These are phyloP conservation scores for Ophiobolus disseminans DNA, from an alignment of 2,329 filamentous ascomycete species.

Conservation along the genomic window DNA sequence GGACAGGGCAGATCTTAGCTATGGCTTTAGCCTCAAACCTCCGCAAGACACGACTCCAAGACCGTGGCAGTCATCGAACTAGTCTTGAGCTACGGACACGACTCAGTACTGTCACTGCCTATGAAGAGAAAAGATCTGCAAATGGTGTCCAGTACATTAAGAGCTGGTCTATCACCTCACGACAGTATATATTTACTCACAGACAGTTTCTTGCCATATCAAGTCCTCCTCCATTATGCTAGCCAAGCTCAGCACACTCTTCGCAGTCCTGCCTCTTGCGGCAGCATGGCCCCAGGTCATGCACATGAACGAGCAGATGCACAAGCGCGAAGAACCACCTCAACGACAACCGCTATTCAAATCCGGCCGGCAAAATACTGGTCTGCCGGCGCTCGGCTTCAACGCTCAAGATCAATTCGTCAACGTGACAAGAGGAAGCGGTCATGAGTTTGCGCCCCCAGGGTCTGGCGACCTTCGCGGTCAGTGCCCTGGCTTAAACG, in stretches of 20 bases:
- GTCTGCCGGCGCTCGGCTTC: slow-evolving; percentile 9
- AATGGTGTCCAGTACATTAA: too few relatives aligned
- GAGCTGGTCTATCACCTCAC: too few relatives aligned
- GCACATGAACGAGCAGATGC: slow-evolving; percentile 18
- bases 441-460: slow-evolving; percentile 13
- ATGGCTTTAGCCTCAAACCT: too few relatives aligned
- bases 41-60: too few relatives aligned
- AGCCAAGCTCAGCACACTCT: slow-evolving; percentile 1
- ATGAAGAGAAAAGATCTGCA: too few relatives aligned
- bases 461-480: slow-evolving; percentile 22
- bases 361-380: slow-evolving; percentile 17
- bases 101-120: too few relatives aligned
- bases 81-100: too few relatives aligned
- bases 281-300: slow-evolving; percentile 21
- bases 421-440: slow-evolving; percentile 13
- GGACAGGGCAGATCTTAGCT: too few relatives aligned
- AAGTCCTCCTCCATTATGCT: too few relatives aligned
- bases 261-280: slow-evolving; percentile 10
- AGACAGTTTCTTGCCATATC: too few relatives aligned
- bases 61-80: too few relatives aligned
- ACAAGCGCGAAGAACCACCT: slow-evolving; percentile 18
- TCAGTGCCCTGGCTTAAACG: slow-evolving; percentile 42
- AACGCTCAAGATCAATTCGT: slow-evolving; percentile 15
- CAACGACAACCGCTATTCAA: slow-evolving; percentile 11
- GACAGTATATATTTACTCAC: too few relatives aligned